Conservation (phyloP, 345 rosid genomes). For the Viola odorata region DNA sequence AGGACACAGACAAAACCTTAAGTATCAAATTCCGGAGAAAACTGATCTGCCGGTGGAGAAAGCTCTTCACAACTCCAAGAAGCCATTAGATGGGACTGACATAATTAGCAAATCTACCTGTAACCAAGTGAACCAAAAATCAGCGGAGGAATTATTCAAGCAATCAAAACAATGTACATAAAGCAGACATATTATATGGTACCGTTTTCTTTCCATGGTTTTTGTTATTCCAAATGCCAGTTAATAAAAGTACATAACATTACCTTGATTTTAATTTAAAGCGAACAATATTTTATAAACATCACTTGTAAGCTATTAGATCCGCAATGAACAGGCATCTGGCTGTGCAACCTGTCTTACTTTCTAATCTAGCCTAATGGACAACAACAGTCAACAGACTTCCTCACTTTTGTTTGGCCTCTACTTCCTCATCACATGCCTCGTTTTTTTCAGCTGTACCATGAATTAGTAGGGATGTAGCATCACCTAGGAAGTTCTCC, state of each 20-base stretch:
- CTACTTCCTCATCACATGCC: too few relatives aligned
- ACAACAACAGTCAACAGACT: too few relatives aligned
- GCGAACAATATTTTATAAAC: too few relatives aligned
- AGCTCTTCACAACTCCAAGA: constrained; percentile 7
- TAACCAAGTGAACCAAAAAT: constrained; percentile 13
- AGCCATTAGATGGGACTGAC: constrained; percentile 67
- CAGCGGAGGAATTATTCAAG: background rate
- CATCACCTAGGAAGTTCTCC: too few relatives aligned
- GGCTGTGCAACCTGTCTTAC: too few relatives aligned
- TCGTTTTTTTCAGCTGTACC: too few relatives aligned
- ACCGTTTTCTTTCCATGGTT: background rate
- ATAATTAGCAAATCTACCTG: constrained; percentile 78
- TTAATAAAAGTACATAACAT: background rate
- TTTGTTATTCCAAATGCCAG: background rate
- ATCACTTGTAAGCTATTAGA: too few relatives aligned
- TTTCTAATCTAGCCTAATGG: too few relatives aligned
- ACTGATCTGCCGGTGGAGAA: constrained; percentile 6
- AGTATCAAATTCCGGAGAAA: constrained; percentile 9
- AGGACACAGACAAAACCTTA: background rate
- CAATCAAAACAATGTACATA: background rate
- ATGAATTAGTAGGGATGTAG: too few relatives aligned
- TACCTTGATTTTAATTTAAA: too few relatives aligned
- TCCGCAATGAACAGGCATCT: too few relatives aligned
- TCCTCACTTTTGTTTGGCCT: too few relatives aligned
- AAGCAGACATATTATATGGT: background rate